These are phyloP conservation scores for Stereum hirsutum DNA, from an alignment of 1,284 basidiomycete genomes.

Conservation along the genomic window DNA sequence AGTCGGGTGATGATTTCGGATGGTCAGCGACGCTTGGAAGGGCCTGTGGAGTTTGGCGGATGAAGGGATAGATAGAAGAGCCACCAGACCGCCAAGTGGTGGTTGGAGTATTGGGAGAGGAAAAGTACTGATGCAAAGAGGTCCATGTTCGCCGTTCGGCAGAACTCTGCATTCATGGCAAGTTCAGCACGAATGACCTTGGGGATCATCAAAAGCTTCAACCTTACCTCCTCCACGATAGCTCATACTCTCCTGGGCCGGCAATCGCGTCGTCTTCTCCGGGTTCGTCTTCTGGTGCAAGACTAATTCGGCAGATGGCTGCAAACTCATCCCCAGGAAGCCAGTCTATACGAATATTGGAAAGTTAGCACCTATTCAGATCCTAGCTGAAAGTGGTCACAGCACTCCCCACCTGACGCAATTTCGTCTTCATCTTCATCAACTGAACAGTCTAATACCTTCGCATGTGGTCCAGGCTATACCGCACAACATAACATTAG, in stretches of 20 bases:
- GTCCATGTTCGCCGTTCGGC: conserved; percentile 30
- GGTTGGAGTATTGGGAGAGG: conserved; percentile 49
- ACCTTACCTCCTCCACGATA: conserved; percentile 61
- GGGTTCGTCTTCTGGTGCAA: conserved; percentile 34
- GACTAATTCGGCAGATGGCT: conserved; percentile 41
- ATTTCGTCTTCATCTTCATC: conserved; percentile 27
- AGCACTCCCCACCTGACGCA: conserved; percentile 15
- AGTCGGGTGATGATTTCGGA: conserved; percentile 56
- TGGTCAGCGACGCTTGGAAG: conserved; percentile 39
- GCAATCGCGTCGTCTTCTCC: conserved; percentile 26
- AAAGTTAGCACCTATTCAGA: conserved; percentile 2
- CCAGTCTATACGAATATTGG: conserved; percentile 38
- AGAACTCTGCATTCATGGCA: conserved; percentile 34
- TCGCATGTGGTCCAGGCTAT: conserved; percentile 30
- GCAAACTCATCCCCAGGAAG: conserved; percentile 54
- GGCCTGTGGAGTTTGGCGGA: conserved; percentile 54
- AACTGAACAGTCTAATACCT: conserved; percentile 32
- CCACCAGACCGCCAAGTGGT: conserved; percentile 51
- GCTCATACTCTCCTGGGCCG: conserved; percentile 47
- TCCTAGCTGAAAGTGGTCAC: not conserved
- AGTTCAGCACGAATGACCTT: not conserved
- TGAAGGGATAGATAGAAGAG: conserved; percentile 53
- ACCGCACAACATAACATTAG: too few relatives aligned
- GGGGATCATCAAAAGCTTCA: not conserved
- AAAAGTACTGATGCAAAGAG: conserved; percentile 38